These are phyloP conservation scores for Bolboschoenus planiculmis DNA, from an alignment of 176 grass and related monocot species.

Conservation along the genomic window DNA sequence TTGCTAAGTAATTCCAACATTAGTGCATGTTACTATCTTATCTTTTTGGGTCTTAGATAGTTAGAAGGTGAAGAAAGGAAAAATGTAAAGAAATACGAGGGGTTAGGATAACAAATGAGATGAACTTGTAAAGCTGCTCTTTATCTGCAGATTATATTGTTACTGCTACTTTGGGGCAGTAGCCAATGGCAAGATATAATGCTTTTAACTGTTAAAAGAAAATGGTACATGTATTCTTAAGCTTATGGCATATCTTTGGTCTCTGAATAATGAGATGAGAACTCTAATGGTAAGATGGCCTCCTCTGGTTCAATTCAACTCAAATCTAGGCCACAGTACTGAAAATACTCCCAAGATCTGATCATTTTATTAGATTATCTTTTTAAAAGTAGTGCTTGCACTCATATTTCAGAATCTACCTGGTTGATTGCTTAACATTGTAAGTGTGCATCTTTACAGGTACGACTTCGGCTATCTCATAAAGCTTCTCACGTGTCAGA, in stretches of 20 bases:
- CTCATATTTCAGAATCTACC: neutral
- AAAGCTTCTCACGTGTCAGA: constrained; percentile 77
- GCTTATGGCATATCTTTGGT: neutral
- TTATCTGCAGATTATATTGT: neutral
- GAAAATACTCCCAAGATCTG: neutral
- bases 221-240: neutral
- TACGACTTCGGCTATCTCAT: constrained; percentile 94
- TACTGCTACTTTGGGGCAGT: neutral
- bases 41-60: neutral
- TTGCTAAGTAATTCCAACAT: neutral
- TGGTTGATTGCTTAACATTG: neutral
- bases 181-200: neutral
- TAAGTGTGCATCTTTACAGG: neutral
- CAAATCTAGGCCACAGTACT: neutral
- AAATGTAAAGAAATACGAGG: neutral
- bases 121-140: neutral
- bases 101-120: neutral
- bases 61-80: neutral
- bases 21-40: neutral
- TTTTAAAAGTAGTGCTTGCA: neutral
- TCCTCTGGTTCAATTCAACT: neutral
- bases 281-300: neutral
- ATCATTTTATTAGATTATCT: neutral
- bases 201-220: neutral
- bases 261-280: neutral